These are phyloP conservation scores for Candida nanaspora DNA, from an alignment of 805 yeast genomes.

Conservation along the genomic window DNA sequence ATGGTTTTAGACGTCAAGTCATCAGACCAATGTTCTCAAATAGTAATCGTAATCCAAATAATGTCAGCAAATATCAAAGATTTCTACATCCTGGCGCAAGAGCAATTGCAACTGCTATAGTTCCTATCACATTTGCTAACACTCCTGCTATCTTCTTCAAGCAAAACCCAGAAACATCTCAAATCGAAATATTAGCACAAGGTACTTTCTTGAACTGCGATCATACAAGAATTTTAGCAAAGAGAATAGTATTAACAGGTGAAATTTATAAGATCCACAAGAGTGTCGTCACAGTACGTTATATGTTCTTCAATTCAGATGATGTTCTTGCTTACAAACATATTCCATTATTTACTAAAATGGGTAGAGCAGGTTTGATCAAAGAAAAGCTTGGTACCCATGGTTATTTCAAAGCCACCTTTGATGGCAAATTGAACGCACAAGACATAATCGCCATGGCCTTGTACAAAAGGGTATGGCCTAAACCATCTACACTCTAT, in stretches of 20 bases:
- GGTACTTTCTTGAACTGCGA: slow-evolving; percentile 88
- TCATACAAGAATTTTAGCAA: slow-evolving; percentile 75
- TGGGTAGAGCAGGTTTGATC: slow-evolving; percentile 91
- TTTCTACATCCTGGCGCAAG: slow-evolving; percentile 73
- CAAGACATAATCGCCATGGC: slow-evolving; percentile 95
- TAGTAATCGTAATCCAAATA: slow-evolving; percentile 68
- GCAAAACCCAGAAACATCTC: slow-evolving; percentile 34
- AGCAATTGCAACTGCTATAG: slow-evolving; percentile 77
- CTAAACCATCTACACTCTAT: slow-evolving; percentile 33
- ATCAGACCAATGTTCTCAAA: slow-evolving; percentile 81
- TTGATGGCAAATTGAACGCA: slow-evolving; percentile 82
- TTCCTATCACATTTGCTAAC: slow-evolving; percentile 78
- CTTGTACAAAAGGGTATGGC: slow-evolving; percentile 91
- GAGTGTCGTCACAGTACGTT: slow-evolving; percentile 82
- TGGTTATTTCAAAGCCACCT: slow-evolving; percentile 94
- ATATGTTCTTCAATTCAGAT: slow-evolving; percentile 91
- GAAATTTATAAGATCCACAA: slow-evolving; percentile 94
- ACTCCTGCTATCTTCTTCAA: slow-evolving; percentile 83
- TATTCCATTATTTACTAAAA: slow-evolving; percentile 85
- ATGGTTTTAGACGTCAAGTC: slow-evolving; percentile 84
- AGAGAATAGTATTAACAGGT: slow-evolving; percentile 86
- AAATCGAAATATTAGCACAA: slow-evolving; percentile 70
- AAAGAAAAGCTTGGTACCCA: slow-evolving; percentile 96
- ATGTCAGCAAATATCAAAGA: slow-evolving; percentile 80
- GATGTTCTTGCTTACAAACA: slow-evolving; percentile 88